These are phyloP conservation scores for Leccinum obscurum DNA, from an alignment of 768 basidiomycete species.

Conservation along the genomic window DNA sequence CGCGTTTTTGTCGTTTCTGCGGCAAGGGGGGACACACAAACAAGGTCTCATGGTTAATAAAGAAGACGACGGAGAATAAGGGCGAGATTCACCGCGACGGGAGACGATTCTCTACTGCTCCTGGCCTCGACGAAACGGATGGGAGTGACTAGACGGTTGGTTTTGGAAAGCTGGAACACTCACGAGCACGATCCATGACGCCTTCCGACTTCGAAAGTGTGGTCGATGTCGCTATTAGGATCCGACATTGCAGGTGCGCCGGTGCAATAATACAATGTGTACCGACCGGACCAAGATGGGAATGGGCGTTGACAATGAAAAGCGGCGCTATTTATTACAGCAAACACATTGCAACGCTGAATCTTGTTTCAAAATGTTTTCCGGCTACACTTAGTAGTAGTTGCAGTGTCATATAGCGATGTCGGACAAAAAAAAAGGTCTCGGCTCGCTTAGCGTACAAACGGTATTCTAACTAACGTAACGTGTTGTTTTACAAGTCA, in stretches of 20 bases:
- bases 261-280: neutral
- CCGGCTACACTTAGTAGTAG: constrained; percentile 2
- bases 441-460: neutral
- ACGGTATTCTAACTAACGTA: neutral
- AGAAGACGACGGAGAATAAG: neutral
- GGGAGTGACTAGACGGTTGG: constrained; percentile 6
- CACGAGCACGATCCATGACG: constrained; percentile 38
- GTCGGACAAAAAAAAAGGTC: neutral
- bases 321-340: constrained; percentile 2
- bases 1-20: constrained; percentile 45
- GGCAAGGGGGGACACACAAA: neutral
- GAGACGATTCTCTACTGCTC: constrained; percentile 60
- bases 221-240: constrained; percentile 28
- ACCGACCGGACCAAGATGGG: neutral
- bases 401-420: too few relatives aligned
- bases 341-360: constrained; percentile 11
- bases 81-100: constrained; percentile 41
- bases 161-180: constrained; percentile 16
- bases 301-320: neutral
- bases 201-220: constrained; percentile 29
- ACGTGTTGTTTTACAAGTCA: neutral
- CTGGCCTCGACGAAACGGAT: constrained; percentile 31
- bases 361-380: neutral
- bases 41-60: neutral
- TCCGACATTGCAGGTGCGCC: constrained; percentile 6